These are phyloP conservation scores for Paecilomyces dactylethromorphus DNA, from an alignment of 2,329 filamentous ascomycete species.

Conservation along the genomic window DNA sequence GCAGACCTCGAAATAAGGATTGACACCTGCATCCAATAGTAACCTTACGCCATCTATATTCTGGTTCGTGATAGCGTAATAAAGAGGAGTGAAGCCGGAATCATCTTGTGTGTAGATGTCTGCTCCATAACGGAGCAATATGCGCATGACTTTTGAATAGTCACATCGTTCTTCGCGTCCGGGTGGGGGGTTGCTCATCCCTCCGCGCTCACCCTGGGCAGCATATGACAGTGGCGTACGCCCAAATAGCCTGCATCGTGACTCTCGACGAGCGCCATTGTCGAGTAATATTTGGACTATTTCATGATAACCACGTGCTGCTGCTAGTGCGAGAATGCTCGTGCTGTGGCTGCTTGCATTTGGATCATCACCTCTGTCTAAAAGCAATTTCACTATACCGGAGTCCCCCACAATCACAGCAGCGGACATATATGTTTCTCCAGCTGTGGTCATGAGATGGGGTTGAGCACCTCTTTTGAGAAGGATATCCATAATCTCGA, in stretches of 20 bases:
- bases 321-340: neutral
- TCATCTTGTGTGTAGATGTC: constrained; percentile 18
- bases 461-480: constrained; percentile 1
- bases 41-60: neutral
- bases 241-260: neutral
- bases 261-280: neutral
- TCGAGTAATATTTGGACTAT: neutral
- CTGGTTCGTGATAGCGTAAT: constrained; percentile 6
- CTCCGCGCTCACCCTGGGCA: neutral
- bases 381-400: constrained; percentile 2
- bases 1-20: neutral
- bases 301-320: neutral
- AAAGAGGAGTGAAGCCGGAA: constrained; percentile 12
- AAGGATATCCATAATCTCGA: neutral
- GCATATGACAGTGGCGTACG: neutral
- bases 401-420: neutral
- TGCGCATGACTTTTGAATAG: neutral
- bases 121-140: neutral
- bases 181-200: neutral
- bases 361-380: constrained; percentile 1
- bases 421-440: neutral
- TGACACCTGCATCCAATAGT: neutral
- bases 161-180: neutral
- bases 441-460: neutral
- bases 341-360: neutral